These are phyloP conservation scores for Tricholoma sp. DNA, from an alignment of 768 basidiomycete species.

Conservation along the genomic window DNA sequence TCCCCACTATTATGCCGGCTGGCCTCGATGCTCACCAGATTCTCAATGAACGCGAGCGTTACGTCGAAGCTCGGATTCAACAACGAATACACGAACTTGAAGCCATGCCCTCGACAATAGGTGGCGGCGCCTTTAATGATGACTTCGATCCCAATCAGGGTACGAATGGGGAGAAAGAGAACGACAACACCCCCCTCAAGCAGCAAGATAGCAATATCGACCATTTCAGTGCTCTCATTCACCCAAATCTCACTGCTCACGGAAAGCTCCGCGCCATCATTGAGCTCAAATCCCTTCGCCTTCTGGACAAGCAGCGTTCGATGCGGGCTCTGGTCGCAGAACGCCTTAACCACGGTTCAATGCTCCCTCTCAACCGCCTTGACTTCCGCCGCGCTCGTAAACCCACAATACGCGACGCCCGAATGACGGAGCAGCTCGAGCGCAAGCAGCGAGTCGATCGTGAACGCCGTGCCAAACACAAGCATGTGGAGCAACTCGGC, in stretches of 20 bases:
- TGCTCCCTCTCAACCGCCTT: constrained; percentile 85
- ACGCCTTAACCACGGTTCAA: constrained; percentile 80
- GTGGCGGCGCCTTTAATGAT: constrained; percentile 63
- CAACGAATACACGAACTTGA: constrained; percentile 89
- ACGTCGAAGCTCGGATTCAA: constrained; percentile 81
- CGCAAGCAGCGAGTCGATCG: constrained; percentile 88
- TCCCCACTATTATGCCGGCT: constrained; percentile 86
- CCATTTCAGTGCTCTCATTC: constrained; percentile 33
- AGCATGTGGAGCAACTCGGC: constrained; percentile 90
- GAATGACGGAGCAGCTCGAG: constrained; percentile 84
- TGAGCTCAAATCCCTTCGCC: constrained; percentile 84
- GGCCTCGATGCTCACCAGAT: constrained; percentile 92
- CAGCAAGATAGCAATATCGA: constrained; percentile 17
- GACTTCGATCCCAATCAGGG: constrained; percentile 33
- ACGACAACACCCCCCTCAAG: constrained; percentile 29
- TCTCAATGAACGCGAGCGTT: constrained; percentile 87
- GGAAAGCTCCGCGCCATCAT: constrained; percentile 88
- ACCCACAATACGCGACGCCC: constrained; percentile 82
- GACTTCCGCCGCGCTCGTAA: constrained; percentile 88
- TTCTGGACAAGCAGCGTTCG: constrained; percentile 88
- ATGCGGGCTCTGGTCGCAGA: constrained; percentile 84
- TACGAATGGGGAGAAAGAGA: constrained; percentile 39
- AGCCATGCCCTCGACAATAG: constrained; percentile 70
- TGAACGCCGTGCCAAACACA: constrained; percentile 91
- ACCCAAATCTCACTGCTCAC: constrained; percentile 60